These are phyloP conservation scores for Suillus weaverae DNA, from an alignment of 768 basidiomycete species.

Conservation along the genomic window DNA sequence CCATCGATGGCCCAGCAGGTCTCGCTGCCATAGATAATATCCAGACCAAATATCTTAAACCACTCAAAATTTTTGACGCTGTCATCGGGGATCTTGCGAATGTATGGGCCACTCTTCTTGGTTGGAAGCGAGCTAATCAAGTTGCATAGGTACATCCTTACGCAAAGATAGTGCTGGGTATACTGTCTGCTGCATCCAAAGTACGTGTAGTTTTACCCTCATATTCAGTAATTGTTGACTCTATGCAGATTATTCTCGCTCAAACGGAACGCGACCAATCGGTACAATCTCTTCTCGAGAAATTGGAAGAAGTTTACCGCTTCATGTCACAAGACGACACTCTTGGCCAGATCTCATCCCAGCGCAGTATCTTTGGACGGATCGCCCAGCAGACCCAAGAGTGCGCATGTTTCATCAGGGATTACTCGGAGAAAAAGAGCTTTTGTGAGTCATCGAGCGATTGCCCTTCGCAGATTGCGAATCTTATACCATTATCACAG, in stretches of 20 bases:
- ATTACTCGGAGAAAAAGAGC: conserved; percentile 24
- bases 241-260: conserved; percentile 2
- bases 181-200: conserved; percentile 1
- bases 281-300: neutral
- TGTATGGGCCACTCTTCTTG: neutral
- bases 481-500: neutral
- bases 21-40: neutral
- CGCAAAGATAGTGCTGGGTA: conserved; percentile 7
- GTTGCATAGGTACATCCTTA: conserved; percentile 8
- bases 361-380: neutral
- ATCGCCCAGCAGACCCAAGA: conserved; percentile 24
- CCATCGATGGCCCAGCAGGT: neutral
- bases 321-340: conserved; percentile 6
- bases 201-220: neutral
- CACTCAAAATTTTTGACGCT: conserved; percentile 1
- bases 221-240: neutral
- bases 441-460: conserved; percentile 14
- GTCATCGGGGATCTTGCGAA: neutral
- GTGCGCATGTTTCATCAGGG: conserved; percentile 29
- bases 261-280: conserved; percentile 6
- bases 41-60: conserved; percentile 3
- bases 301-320: neutral
- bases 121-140: neutral
- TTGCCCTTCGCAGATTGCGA: neutral
- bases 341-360: neutral